Percentiles rank a stretch among this genome's conserved stretches.
Conservation (phyloP, 257 asterid species). For the Paraleonurus japonicus region DNA sequence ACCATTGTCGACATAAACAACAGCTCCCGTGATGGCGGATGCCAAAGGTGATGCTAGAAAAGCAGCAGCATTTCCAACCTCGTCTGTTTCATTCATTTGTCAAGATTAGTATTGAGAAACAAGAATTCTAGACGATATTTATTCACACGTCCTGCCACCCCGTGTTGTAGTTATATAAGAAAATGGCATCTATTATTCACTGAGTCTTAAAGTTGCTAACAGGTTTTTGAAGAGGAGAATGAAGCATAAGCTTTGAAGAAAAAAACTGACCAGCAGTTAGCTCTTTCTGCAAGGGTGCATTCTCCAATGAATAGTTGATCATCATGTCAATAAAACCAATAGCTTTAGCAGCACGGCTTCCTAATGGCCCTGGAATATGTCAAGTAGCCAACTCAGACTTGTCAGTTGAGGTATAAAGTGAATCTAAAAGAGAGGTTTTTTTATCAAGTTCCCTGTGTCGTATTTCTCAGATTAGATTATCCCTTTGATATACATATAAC, state of each 20-base stretch:
- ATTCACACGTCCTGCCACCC: not conserved
- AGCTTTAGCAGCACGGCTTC: conserved; percentile 99
- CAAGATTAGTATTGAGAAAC: conserved; percentile 37
- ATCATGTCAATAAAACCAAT: conserved; percentile 97
- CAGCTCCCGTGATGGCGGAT: conserved; percentile 83
- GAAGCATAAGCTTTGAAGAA: not conserved
- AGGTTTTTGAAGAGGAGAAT: not conserved
- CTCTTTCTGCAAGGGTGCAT: conserved; percentile 95
- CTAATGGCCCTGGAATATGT: conserved; percentile 62
- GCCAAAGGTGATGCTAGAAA: conserved; percentile 79
- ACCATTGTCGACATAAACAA: conserved; percentile 74
- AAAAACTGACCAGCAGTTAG: conserved; percentile 73
- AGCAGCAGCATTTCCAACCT: conserved; percentile 83
- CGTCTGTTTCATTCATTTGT: conserved; percentile 48
- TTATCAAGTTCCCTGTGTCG: not conserved
- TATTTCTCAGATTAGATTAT: not conserved
- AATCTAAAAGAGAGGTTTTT: not conserved
- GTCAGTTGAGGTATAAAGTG: conserved; percentile 22
- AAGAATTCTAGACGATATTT: conserved; percentile 38
- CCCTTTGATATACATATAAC: not conserved
- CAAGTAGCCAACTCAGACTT: not conserved
- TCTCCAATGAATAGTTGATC: conserved; percentile 89
- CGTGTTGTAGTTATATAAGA: not conserved
- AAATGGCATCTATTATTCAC: not conserved
- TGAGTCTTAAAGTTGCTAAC: not conserved